phyloP scores from a whole-genome alignment of 2,329 filamentous ascomycete genomes.

The Corinectria fuckeliana region DNA sequence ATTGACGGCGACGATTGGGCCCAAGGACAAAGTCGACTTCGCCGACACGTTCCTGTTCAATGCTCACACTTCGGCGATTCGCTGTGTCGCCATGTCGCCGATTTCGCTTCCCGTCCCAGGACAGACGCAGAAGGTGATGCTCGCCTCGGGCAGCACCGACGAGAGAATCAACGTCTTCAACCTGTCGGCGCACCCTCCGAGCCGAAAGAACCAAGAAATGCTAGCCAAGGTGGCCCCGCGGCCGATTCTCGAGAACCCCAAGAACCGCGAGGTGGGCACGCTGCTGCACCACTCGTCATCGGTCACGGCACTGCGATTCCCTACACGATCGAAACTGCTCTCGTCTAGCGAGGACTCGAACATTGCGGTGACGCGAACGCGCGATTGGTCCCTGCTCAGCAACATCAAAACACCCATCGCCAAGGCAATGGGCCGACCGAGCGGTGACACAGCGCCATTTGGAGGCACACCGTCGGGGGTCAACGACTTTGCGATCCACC shows the following conservation, averaged over 20 bases:
- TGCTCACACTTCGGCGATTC: slow-evolving; percentile 88
- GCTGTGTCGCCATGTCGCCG: slow-evolving; percentile 85
- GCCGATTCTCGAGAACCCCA: slow-evolving; percentile 81
- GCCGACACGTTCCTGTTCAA: slow-evolving; percentile 95
- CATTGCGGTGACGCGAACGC: slow-evolving; percentile 83
- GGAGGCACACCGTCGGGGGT: slow-evolving; percentile 86
- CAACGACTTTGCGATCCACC: slow-evolving; percentile 94
- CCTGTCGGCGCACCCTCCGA: slow-evolving; percentile 74
- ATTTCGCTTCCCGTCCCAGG: slow-evolving; percentile 66
- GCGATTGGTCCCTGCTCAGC: slow-evolving; percentile 88
- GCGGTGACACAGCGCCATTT: slow-evolving; percentile 85
- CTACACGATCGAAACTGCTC: slow-evolving; percentile 84
- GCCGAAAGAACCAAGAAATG: slow-evolving; percentile 60
- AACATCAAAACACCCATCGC: slow-evolving; percentile 89
- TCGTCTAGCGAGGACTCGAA: slow-evolving; percentile 91
- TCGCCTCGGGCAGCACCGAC: slow-evolving; percentile 91
- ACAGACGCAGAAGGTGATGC: slow-evolving; percentile 80
- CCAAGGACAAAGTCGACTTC: slow-evolving; percentile 65
- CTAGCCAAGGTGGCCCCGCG: slow-evolving; percentile 74
- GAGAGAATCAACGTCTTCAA: slow-evolving; percentile 95
- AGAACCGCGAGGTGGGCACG: slow-evolving; percentile 86
- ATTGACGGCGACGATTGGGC: slow-evolving; percentile 73
- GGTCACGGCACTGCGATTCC: slow-evolving; percentile 81
- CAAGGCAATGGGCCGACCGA: slow-evolving; percentile 79
- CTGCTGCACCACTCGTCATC: slow-evolving; percentile 86